Conservation (phyloP, 202 grass and related monocot genomes). For the Bolboschoenoplectus hybrid region DNA sequence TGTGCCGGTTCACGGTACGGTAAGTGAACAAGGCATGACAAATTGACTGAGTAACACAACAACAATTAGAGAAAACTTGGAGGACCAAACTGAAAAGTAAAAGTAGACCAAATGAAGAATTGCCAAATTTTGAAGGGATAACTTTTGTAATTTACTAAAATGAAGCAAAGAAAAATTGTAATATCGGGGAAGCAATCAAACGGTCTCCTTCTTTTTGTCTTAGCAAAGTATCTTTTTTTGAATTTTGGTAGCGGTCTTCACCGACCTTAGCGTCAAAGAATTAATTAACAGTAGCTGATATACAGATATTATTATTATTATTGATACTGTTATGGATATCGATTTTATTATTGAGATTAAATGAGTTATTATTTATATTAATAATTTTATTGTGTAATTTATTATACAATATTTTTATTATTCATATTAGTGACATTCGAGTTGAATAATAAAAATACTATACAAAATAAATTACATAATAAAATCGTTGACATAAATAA, state of each 20-base stretch:
- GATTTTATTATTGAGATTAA: too few relatives aligned
- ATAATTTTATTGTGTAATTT: too few relatives aligned
- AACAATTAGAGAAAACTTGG: neutral
- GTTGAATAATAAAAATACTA: too few relatives aligned
- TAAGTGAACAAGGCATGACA: neutral
- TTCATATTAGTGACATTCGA: too few relatives aligned
- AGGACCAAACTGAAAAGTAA: neutral
- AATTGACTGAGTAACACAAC: neutral
- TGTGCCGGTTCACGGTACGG: too few relatives aligned
- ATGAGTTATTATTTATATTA: too few relatives aligned
- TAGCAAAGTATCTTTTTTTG: neutral
- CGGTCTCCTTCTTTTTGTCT: slow-evolving; percentile 4
- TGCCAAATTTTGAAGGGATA: neutral
- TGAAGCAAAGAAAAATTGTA: slow-evolving; percentile 24
- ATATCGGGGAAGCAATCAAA: slow-evolving; percentile 15
- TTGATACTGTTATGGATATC: too few relatives aligned
- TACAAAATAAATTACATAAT: too few relatives aligned
- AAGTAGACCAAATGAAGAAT: slow-evolving; percentile 1
- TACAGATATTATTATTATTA: too few relatives aligned
- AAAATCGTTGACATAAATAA: too few relatives aligned
- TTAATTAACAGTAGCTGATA: neutral
- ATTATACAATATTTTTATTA: too few relatives aligned
- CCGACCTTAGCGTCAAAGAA: slow-evolving; percentile 41
- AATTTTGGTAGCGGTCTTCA: slow-evolving; percentile 13
- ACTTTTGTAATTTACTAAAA: slow-evolving; percentile 10